Percentiles rank a stretch among this genome's conserved stretches.
Conservation (phyloP, 2,329 filamentous ascomycete genomes). For the Fusarium irregulare region DNA sequence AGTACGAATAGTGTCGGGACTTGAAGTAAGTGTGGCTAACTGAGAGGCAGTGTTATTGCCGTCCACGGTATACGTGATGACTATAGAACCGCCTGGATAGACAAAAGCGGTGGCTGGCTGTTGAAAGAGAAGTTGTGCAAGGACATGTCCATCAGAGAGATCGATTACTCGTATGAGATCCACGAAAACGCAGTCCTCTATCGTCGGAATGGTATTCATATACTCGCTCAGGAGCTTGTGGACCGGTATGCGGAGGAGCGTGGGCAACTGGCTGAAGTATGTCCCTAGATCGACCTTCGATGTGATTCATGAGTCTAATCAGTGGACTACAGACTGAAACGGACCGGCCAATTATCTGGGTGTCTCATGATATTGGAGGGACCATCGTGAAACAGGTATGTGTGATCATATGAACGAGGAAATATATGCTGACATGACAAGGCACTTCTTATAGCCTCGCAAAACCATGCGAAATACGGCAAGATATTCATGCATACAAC, state of each 20-base stretch:
- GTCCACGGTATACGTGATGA: conserved; percentile 4
- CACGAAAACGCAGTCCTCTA: neutral
- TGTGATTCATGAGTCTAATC: too few species aligned
- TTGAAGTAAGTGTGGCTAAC: accelerated
- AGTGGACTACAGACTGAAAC: neutral
- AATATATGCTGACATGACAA: neutral
- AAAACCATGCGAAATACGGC: neutral
- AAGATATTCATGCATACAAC: conserved; percentile 1
- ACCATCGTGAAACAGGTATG: neutral
- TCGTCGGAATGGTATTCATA: neutral
- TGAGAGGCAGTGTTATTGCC: neutral
- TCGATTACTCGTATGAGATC: conserved; percentile 3
- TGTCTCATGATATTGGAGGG: neutral
- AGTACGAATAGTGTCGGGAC: neutral
- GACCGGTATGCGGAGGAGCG: too few species aligned
- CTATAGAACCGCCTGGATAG: neutral
- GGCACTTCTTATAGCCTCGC: neutral
- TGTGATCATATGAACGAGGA: accelerated
- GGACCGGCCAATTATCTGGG: neutral
- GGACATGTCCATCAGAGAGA: neutral
- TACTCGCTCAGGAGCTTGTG: neutral
- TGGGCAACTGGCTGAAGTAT: too few species aligned
- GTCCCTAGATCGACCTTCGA: too few species aligned
- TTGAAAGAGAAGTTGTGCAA: neutral
- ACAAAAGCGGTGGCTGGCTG: neutral